Percentiles rank a stretch among this genome's conserved stretches.
phyloP scores from a whole-genome alignment of 805 yeast species.

The Saccharomycopsis babjevae region DNA sequence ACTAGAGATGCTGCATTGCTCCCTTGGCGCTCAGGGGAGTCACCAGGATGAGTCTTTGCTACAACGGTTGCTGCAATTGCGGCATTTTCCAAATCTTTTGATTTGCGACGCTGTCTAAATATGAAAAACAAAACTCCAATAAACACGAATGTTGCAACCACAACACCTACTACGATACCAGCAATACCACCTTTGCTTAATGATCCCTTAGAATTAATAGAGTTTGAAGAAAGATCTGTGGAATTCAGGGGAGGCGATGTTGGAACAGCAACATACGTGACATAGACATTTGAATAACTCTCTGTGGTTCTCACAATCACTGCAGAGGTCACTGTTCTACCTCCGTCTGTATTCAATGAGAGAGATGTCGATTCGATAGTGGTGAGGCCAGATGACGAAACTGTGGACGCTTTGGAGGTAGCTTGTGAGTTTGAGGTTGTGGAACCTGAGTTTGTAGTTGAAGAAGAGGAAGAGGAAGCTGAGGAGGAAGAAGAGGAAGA shows the following conservation, averaged over 20 bases:
- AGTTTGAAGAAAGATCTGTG: neutral
- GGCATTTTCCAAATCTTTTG: constrained; percentile 14
- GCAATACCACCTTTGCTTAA: constrained; percentile 16
- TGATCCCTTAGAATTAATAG: neutral
- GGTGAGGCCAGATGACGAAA: constrained; percentile 6
- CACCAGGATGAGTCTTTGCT: constrained; percentile 11
- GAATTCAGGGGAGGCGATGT: neutral
- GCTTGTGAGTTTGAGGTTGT: neutral
- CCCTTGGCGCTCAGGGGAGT: constrained; percentile 7
- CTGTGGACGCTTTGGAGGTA: neutral
- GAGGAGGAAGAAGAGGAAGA: constrained; percentile 7
- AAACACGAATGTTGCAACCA: constrained; percentile 11
- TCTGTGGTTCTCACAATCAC: constrained; percentile 12
- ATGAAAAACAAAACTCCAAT: constrained; percentile 13
- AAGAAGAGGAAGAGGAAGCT: neutral
- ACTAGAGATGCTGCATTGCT: constrained; percentile 3
- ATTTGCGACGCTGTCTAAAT: constrained; percentile 16
- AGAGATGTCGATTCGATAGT: constrained; percentile 16
- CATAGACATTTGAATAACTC: constrained; percentile 11
- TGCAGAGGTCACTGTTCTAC: constrained; percentile 18
- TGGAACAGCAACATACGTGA: constrained; percentile 8
- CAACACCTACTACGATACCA: constrained; percentile 17
- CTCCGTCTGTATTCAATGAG: constrained; percentile 10
- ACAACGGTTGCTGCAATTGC: constrained; percentile 17
- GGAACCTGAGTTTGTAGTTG: neutral